Evolutionary conservation across 257 asterid genomes (phyloP).

Genomic region (Petrea volubilis): DNA sequence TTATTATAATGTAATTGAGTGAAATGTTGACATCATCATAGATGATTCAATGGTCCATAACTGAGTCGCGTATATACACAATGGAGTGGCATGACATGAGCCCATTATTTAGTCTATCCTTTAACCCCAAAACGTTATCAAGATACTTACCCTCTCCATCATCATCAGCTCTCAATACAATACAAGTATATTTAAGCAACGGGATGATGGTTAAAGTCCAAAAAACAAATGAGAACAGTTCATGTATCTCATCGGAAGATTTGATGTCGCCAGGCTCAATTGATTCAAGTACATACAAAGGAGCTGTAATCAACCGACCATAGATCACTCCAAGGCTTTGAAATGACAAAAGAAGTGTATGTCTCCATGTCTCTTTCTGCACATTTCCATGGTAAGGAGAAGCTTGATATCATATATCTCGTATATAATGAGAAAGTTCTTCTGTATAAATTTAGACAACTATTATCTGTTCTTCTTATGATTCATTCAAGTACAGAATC

Average conservation of each 20-base stretch:
- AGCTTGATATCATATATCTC: neutral
- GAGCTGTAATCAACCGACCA: constrained; percentile 92
- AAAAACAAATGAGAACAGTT: constrained; percentile 82
- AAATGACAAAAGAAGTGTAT: constrained; percentile 67
- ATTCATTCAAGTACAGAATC: neutral
- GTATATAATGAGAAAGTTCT: neutral
- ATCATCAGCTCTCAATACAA: constrained; percentile 80
- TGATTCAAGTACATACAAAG: constrained; percentile 81
- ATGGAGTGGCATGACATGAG: too few species aligned
- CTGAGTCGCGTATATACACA: too few species aligned
- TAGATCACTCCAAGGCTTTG: constrained; percentile 94
- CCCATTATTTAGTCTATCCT: too few species aligned
- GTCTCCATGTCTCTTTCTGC: constrained; percentile 52
- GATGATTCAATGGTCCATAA: too few species aligned
- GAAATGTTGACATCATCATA: too few species aligned
- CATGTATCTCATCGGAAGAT: constrained; percentile 62
- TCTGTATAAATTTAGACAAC: neutral
- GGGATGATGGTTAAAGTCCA: constrained; percentile 87
- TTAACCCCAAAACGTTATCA: neutral
- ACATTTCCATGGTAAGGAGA: constrained; percentile 14
- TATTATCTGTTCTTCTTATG: neutral
- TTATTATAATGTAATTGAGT: too few species aligned
- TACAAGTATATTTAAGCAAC: constrained; percentile 72
- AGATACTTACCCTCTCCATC: constrained; percentile 76
- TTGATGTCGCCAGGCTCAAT: constrained; percentile 46